Evolutionary conservation across 108 stramenopile genomes (phyloP), one percentile per base, ranked within the genome.

Genomic region (Pelagomonas calceolata): DNA sequence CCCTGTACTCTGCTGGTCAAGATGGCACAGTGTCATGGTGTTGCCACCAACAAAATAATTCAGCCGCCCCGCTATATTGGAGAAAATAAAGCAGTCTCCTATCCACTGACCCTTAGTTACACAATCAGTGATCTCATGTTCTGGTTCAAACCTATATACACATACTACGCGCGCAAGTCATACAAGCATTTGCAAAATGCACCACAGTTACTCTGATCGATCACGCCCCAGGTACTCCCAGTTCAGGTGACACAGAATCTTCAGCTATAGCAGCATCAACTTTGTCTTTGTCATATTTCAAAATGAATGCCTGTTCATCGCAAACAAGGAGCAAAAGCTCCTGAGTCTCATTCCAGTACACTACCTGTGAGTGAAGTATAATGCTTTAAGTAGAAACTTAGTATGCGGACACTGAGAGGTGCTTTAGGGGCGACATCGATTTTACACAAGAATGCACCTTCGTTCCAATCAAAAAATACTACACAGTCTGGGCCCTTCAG

Each of bases 81-180:
- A 89, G 88, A 90, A 99, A 67, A 99, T 92, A 85, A 99, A 96
- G 86, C 96, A 97, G 73, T 96, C 98, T 21, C 98, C 98, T 37
- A 97, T 95, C 98, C 98, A 99, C 80, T 94, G 88, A 65, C 94
- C 98, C 60, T 92, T 91, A 32, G 85, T 85, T 76, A 97, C 91
- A 67, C 77, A 90, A 69, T 98, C 94, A 34, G 73, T 77, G 70
- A 97, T 90, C 79, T 97, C 94, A 75, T 88, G 92, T 66, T 95
- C 74, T 68, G 97, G 82, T 64, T 96, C 95, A 70, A 99, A 97
- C 39, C 39, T 43, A 43, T 12, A 43, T 12, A n/a, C n/a, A n/a
- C n/a, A n/a, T n/a, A n/a, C n/a, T n/a, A n/a, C n/a, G n/a, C n/a
- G n/a, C n/a, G n/a, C n/a, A n/a, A n/a, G n/a, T n/a, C 9, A 12